A percentile compares a stretch with the other conserved stretches of the same genome.
phyloP scores from a whole-genome alignment of 2,329 filamentous ascomycete species.

The Thelonectria discophora region DNA sequence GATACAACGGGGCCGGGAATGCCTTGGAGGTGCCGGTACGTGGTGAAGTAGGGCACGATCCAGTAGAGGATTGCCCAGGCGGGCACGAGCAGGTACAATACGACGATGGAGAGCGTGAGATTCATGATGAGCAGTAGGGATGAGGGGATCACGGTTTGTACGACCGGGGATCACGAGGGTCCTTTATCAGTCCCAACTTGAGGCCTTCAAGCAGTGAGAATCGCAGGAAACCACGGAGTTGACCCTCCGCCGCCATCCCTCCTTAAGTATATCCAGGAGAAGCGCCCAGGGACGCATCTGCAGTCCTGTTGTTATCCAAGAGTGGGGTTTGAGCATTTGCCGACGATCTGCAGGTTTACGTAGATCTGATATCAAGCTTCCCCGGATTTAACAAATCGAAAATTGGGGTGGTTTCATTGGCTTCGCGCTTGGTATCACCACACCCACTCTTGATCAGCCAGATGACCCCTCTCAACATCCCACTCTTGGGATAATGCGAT shows the following conservation, averaged over 20 bases:
- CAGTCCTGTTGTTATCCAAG: background rate
- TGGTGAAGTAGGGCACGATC: slow-evolving; percentile 27
- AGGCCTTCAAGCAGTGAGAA: background rate
- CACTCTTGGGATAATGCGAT: no score
- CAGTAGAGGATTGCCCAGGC: slow-evolving; percentile 21
- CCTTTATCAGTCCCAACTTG: background rate
- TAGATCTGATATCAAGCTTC: background rate
- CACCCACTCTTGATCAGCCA: background rate
- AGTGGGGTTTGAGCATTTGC: slow-evolving; percentile 1
- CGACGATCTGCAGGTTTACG: background rate
- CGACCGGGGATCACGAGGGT: background rate
- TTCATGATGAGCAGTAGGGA: slow-evolving; percentile 6
- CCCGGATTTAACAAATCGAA: background rate
- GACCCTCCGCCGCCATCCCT: background rate
- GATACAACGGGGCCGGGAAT: slow-evolving; percentile 21
- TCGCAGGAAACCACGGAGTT: background rate
- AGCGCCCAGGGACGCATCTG: background rate
- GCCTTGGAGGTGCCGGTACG: slow-evolving; percentile 21
- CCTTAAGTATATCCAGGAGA: slow-evolving; percentile 1
- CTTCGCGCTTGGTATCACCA: background rate
- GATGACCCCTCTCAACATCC: no score
- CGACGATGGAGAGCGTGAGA: background rate
- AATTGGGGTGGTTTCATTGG: background rate
- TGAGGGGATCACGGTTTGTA: background rate
- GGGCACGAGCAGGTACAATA: slow-evolving; percentile 5